Evolutionary conservation across 495 filamentous ascomycete genomes (phyloP).

Genomic region (Durotheca rogersii): DNA sequence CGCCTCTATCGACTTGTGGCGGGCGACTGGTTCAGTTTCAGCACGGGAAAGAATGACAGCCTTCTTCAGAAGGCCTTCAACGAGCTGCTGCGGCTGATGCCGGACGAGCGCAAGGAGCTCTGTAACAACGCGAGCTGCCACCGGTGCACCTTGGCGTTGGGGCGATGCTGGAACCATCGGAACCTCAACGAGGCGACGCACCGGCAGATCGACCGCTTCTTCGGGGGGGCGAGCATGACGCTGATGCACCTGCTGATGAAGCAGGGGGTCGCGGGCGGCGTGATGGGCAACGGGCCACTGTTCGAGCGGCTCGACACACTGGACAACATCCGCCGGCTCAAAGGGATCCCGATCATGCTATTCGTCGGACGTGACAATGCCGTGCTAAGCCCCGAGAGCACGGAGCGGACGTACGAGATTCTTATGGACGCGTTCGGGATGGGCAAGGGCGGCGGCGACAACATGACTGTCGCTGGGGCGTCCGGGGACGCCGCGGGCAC

Average conservation of each 20-base stretch:
- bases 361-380: conserved; percentile 61
- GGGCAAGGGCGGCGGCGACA: conserved; percentile 23
- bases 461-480: too few species aligned
- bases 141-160: conserved; percentile 60
- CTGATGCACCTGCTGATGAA: conserved; percentile 58
- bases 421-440: conserved; percentile 56
- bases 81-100: conserved; percentile 61
- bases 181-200: conserved; percentile 67
- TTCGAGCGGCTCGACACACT: conserved; percentile 49
- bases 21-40: conserved; percentile 57
- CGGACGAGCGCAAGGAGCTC: conserved; percentile 55
- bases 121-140: conserved; percentile 65
- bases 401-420: conserved; percentile 57
- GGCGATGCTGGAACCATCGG: conserved; percentile 63
- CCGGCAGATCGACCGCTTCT: conserved; percentile 60
- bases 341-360: conserved; percentile 58
- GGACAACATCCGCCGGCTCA: conserved; percentile 52
- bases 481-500: too few species aligned
- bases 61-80: conserved; percentile 55
- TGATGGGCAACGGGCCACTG: conserved; percentile 52
- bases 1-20: conserved; percentile 47
- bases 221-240: conserved; percentile 63
- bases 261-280: conserved; percentile 54
- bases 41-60: conserved; percentile 47
- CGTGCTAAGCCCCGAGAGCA: conserved; percentile 60